Base-by-base conservation (phyloP, 129 eudicot genomes). In the Flaveria sonorensis region DNA sequence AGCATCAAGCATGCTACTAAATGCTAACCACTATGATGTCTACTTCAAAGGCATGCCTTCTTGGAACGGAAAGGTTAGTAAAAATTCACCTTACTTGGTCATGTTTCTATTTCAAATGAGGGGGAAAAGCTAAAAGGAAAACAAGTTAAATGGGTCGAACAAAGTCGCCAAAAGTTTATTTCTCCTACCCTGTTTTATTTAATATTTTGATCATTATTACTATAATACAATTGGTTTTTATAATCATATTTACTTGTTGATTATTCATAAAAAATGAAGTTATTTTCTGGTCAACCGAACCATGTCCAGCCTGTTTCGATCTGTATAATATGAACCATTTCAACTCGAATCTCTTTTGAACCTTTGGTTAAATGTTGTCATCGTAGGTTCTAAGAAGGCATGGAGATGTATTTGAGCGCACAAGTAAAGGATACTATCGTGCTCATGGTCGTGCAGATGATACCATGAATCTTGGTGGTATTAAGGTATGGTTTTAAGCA, bases 361-460 rank as follows among this genome's bases (percentile, higher is more conserved):
- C 8, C 30, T 46, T 43, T 32, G 46, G n/a, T 68, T 48, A 28
- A 45, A 61, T 64, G 39, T 61, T 55, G 36, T 64, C 53, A 51
- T 56, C 30, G n/a, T 78, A 94, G 99, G 83, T 86, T 21, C 79
- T 94, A 67, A 85, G 99, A 83, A 91, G 97, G 70, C 99, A 94
- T 66, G 99, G 99, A 16, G 99, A 94, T 79, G 81, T 94, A 50
- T 89, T 94, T 76, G 94, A 91, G 84, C 90, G 85, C 36, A 91
- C 99, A 11, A 55, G 88, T 36, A 77, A 70, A 74, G 97, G 99
- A 73, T 94, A 79, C 82, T 94, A 87, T 82, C 90, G 87, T 46
- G 97, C 96, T 8, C 99, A 94, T 83, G 99, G 99, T 62, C 96
- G 99, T 70, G 93, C 99, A 50, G 99, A 94, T 85, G 99, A 94